phyloP scores from a whole-genome alignment of 2,329 filamentous ascomycete species.

The Zarea fungicola region DNA sequence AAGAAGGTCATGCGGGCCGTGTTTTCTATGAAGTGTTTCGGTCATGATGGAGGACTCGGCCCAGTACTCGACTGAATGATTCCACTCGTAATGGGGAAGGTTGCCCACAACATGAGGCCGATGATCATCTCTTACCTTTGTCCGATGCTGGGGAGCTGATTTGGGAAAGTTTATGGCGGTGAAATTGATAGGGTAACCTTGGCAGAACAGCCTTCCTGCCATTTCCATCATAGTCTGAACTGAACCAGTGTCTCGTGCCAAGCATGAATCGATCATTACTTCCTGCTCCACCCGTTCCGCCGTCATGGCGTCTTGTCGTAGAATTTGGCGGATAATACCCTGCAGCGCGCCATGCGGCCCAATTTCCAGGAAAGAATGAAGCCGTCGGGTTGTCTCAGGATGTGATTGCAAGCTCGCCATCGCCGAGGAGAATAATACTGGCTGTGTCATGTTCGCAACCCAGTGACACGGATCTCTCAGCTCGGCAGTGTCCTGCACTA shows the following conservation, averaged over 20 bases:
- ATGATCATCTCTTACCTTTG: no score
- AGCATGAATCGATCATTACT: conserved; percentile 15
- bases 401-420: neutral
- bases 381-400: neutral
- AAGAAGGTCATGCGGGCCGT: neutral
- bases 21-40: neutral
- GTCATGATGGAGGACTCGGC: neutral
- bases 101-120: no score
- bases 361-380: neutral
- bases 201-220: no score
- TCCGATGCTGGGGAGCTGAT: no score
- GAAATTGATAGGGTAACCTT: no score
- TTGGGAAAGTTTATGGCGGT: no score
- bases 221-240: neutral
- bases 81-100: no score
- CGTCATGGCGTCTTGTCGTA: no score
- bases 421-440: neutral
- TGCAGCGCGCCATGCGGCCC: neutral
- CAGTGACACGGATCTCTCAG: neutral
- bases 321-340: neutral
- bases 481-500: neutral
- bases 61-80: no score
- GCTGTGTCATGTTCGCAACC: neutral
- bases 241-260: neutral
- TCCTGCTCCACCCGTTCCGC: no score